Conservation (phyloP, 164 flowering plant species). For the Sextonia rubra region DNA sequence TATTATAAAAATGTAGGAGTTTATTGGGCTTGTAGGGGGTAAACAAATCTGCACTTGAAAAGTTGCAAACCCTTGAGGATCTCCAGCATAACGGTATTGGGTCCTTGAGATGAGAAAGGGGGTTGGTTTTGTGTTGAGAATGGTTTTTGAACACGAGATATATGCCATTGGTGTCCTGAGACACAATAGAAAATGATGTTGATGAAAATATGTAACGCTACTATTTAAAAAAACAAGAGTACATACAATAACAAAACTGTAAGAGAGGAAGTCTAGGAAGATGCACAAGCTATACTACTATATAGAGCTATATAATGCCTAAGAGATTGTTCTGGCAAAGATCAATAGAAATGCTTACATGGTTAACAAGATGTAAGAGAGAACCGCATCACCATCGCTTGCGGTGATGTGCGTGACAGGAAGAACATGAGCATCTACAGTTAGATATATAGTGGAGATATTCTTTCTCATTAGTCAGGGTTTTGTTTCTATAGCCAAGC, state of each 20-base stretch:
- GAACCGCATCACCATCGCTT: constrained; percentile 29
- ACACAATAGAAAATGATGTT: background rate
- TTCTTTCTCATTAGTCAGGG: too few relatives aligned
- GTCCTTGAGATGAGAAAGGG: constrained; percentile 84
- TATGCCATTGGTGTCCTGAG: constrained; percentile 50
- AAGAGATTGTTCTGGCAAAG: background rate
- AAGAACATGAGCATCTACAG: constrained; percentile 41
- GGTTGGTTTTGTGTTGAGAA: constrained; percentile 47
- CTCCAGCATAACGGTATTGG: constrained; percentile 57
- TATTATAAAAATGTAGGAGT: too few relatives aligned
- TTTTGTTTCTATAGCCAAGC: too few relatives aligned
- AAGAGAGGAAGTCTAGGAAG: background rate
- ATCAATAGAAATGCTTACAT: constrained; percentile 11
- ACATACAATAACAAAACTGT: background rate
- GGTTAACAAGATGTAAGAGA: constrained; percentile 42
- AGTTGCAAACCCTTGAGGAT: constrained; percentile 62
- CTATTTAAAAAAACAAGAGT: background rate
- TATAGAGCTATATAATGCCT: constrained; percentile 29
- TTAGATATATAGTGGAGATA: too few relatives aligned
- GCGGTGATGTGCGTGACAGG: constrained; percentile 48
- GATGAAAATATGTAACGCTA: background rate
- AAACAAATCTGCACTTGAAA: background rate
- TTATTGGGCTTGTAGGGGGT: too few relatives aligned
- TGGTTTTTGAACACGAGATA: constrained; percentile 39
- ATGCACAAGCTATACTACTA: background rate